Percentiles rank a stretch among this genome's conserved stretches.
Conservation (phyloP, 306 rosid species). For the Ceratonia siliqua region DNA sequence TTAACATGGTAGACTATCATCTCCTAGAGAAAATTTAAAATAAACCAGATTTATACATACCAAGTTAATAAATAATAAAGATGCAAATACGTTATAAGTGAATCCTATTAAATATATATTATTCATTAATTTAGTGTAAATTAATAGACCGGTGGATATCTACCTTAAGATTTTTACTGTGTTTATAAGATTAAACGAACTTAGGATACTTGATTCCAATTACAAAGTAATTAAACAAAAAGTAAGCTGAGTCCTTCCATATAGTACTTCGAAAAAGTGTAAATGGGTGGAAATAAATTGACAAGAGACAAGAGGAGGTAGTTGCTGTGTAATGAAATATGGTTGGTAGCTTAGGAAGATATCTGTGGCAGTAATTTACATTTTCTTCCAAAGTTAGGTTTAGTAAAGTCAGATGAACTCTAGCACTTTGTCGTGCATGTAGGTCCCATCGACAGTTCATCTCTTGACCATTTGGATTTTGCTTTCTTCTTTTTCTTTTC, state of each 20-base stretch:
- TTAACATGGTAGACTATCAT: not conserved
- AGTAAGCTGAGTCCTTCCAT: slow-evolving; percentile 8
- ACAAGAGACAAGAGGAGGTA: not conserved
- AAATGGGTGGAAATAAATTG: not conserved
- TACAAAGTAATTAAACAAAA: slow-evolving; percentile 7
- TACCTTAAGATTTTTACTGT: too few relatives aligned
- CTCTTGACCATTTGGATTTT: slow-evolving; percentile 31
- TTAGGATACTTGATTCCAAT: slow-evolving; percentile 35
- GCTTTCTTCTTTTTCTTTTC: not conserved
- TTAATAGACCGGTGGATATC: too few relatives aligned
- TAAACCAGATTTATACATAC: too few relatives aligned
- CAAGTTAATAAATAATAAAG: too few relatives aligned
- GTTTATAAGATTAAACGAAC: slow-evolving; percentile 7
- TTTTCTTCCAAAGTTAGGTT: slow-evolving; percentile 57
- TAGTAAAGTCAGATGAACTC: slow-evolving; percentile 50
- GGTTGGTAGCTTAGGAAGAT: slow-evolving; percentile 21
- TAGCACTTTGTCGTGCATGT: slow-evolving; percentile 40
- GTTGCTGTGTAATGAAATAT: not conserved
- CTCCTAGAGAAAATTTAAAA: too few relatives aligned
- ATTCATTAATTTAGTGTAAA: too few relatives aligned
- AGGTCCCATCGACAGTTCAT: slow-evolving; percentile 52
- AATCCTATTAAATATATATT: too few relatives aligned
- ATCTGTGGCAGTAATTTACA: slow-evolving; percentile 34
- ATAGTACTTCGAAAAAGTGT: slow-evolving; percentile 6
- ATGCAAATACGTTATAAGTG: too few relatives aligned